phyloP scores from a whole-genome alignment of 2,329 filamentous ascomycete genomes.

The Colletotrichum zoysiae region DNA sequence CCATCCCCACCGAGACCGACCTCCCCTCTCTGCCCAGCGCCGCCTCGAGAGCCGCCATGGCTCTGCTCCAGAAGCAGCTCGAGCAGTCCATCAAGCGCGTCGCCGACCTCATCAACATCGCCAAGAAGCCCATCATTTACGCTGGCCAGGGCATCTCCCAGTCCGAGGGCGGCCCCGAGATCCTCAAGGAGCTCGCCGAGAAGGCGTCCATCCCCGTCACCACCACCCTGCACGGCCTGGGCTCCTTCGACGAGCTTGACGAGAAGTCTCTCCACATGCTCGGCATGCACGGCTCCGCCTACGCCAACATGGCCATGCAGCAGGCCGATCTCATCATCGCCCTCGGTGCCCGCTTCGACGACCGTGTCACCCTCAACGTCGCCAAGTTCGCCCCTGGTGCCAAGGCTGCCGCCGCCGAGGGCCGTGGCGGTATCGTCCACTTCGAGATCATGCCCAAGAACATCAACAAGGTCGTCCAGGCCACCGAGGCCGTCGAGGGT shows the following conservation, averaged over 20 bases:
- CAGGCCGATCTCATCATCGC: constrained; percentile 96
- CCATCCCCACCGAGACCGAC: constrained; percentile 82
- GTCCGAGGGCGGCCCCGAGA: constrained; percentile 80
- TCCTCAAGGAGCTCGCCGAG: constrained; percentile 88
- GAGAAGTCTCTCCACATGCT: constrained; percentile 98
- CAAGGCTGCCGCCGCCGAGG: constrained; percentile 84
- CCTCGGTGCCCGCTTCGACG: constrained; percentile 93
- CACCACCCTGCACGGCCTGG: constrained; percentile 93
- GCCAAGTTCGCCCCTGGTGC: constrained; percentile 91
- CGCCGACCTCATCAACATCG: constrained; percentile 84
- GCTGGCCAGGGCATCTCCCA: constrained; percentile 91
- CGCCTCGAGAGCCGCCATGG: constrained; percentile 83
- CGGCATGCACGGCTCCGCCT: constrained; percentile 97
- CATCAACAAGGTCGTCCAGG: constrained; percentile 99
- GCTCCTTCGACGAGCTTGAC: constrained; percentile 92
- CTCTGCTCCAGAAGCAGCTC: constrained; percentile 79
- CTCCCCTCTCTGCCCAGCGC: constrained; percentile 87
- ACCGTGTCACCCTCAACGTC: constrained; percentile 88
- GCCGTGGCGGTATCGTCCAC: constrained; percentile 93
- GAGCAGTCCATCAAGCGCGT: constrained; percentile 80
- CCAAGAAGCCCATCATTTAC: constrained; percentile 96
- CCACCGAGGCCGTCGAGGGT: constrained; percentile 94
- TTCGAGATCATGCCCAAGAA: constrained; percentile 99
- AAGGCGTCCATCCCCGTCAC: constrained; percentile 95
- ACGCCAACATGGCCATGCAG: constrained; percentile 98